phyloP scores from a whole-genome alignment of 768 basidiomycete genomes.

The Boletus vinaceobasis region DNA sequence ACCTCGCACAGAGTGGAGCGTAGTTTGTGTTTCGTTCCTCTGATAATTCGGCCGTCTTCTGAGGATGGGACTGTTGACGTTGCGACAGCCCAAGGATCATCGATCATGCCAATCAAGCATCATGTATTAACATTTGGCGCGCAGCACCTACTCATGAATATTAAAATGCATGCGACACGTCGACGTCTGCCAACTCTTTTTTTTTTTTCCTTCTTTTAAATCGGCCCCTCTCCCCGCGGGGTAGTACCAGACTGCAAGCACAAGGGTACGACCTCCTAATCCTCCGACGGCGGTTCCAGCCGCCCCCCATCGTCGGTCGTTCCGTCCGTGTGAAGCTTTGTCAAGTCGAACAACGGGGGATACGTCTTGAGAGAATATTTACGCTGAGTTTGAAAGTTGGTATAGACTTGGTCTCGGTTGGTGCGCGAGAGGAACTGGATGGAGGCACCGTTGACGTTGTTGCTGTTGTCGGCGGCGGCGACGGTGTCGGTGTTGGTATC shows the following conservation, averaged over 20 bases:
- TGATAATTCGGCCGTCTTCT: not conserved
- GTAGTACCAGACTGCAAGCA: not conserved
- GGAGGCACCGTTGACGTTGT: slow-evolving; percentile 29
- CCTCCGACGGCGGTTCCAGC: slow-evolving; percentile 11
- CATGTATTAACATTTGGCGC: not conserved
- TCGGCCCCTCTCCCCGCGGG: not conserved
- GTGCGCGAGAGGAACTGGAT: slow-evolving; percentile 41
- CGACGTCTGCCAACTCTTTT: no score
- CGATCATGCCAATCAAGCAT: no score
- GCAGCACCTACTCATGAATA: not conserved
- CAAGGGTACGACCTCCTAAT: not conserved
- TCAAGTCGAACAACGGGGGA: slow-evolving; percentile 25
- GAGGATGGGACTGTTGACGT: not conserved
- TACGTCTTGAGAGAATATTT: slow-evolving; percentile 13
- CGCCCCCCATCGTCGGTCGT: slow-evolving; percentile 18
- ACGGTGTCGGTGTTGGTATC: not conserved
- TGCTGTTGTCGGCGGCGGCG: not conserved
- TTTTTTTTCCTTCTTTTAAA: not conserved
- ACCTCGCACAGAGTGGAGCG: no score
- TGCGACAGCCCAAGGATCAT: not conserved
- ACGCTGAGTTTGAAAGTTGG: slow-evolving; percentile 21
- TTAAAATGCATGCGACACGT: not conserved
- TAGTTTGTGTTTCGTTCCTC: not conserved
- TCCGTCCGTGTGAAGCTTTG: slow-evolving; percentile 19
- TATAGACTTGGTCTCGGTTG: slow-evolving; percentile 33